Evolutionary conservation across 345 rosid species (phyloP), one percentile per base, ranked within the genome.

Genomic region (Cardamine chenopodiifolia): DNA sequence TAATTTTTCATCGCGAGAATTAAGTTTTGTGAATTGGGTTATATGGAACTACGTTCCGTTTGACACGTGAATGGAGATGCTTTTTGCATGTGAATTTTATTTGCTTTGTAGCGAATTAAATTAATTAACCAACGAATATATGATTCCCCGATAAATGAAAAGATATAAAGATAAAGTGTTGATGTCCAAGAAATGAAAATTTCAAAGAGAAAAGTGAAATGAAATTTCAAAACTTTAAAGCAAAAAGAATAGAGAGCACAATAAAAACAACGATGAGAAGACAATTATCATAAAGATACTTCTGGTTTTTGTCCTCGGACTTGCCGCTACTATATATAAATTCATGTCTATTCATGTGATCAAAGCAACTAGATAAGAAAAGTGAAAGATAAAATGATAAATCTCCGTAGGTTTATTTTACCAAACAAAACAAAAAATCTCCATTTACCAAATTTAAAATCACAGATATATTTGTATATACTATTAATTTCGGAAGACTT

Each of bases 191-290:
- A 70, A 63, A 63, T 55, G 26, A 61, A 76, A 63, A 45, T 15
- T 56, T 17, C 23, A 76, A 76, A 62, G 70, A 42, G 50, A 53
- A 69, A 75, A 28, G 68, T n/a, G 13, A 62, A 49, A 45, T 6
- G 7, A 62, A 50, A 25, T 13, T 39, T 44, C 11, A 19, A 61
- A 62, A 32, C 20, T 18, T 35, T 45, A 56, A 64, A 77, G 66
- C 70, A 64, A 26, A 48, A 70, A 57, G 66, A 62, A 50, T 29
- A 62, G 52, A 62, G 65, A n/a, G n/a, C 74, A 69, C 64, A 64
- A 71, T 64, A 59, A 28, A 53, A 77, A 77, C 80, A 77, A 70
- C 67, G 54, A 70, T 64, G 66, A 77, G 76, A 77, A 56, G 80
- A 77, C 80, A 77, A 64, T 48, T 70, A 70, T 48, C 76, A 47